Percentiles rank a stretch among this genome's conserved stretches.
phyloP scores from a whole-genome alignment of 2,329 filamentous ascomycete genomes.

The Dothideomycetidae sp. region DNA sequence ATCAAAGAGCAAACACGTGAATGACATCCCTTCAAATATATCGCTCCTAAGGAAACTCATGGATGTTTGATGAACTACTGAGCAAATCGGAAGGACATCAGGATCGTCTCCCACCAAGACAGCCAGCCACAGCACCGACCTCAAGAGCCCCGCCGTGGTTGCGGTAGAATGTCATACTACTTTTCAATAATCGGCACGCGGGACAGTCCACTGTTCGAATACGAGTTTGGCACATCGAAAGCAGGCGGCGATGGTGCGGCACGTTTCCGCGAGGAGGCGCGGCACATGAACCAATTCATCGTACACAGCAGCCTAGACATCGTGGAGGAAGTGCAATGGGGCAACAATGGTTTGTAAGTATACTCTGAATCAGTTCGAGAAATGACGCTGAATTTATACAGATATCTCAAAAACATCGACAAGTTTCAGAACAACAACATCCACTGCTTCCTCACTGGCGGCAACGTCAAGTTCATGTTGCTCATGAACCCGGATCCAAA shows the following conservation, averaged over 20 bases:
- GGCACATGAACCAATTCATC: constrained; percentile 95
- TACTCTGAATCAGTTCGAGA: background rate
- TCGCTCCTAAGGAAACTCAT: too few relatives aligned
- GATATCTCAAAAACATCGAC: constrained; percentile 94
- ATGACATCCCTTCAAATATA: too few relatives aligned
- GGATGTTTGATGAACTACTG: too few relatives aligned
- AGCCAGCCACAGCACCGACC: too few relatives aligned
- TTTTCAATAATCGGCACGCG: constrained; percentile 92
- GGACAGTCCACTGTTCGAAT: constrained; percentile 91
- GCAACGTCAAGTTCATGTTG: constrained; percentile 85
- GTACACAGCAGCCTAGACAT: constrained; percentile 88
- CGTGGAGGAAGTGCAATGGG: constrained; percentile 94
- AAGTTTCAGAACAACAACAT: constrained; percentile 94
- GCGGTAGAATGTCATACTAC: constrained; percentile 95
- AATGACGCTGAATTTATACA: constrained; percentile 22
- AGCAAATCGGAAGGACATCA: too few relatives aligned
- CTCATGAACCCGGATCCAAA: constrained; percentile 60
- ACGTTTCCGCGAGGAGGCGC: constrained; percentile 74
- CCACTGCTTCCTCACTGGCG: constrained; percentile 84
- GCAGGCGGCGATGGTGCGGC: constrained; percentile 85
- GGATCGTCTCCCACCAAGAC: too few relatives aligned
- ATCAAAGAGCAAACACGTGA: too few relatives aligned
- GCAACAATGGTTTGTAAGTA: constrained; percentile 61
- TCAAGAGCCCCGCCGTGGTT: too few relatives aligned
- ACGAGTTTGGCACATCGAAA: constrained; percentile 94